These are phyloP conservation scores for Westerdykella aurantiaca DNA, from an alignment of 2,329 filamentous ascomycete genomes.

Conservation along the genomic window DNA sequence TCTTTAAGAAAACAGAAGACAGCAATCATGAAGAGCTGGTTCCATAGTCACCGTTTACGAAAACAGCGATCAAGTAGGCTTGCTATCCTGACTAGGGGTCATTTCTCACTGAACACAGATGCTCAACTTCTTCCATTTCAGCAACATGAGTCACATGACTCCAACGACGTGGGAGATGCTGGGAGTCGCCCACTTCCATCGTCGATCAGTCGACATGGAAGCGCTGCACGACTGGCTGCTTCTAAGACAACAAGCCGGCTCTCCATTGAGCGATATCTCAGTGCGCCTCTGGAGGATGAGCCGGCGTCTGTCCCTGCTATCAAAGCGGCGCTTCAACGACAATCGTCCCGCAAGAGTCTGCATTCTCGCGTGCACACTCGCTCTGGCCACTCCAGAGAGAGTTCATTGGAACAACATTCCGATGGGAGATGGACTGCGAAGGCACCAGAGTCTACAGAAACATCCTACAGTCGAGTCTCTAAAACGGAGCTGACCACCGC, in stretches of 20 bases:
- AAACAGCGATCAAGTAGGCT: slow-evolving; percentile 17
- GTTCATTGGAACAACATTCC: slow-evolving; percentile 18
- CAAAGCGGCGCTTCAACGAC: slow-evolving; percentile 16
- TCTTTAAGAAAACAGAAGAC: neutral
- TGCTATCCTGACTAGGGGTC: slow-evolving; percentile 1
- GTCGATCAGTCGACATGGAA: slow-evolving; percentile 2
- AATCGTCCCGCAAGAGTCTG: slow-evolving; percentile 5
- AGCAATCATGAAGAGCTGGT: slow-evolving; percentile 18
- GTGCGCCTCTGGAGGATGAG: slow-evolving; percentile 21
- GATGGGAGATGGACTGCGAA: slow-evolving; percentile 19
- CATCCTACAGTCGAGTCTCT: slow-evolving; percentile 14
- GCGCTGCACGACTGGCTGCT: slow-evolving; percentile 7
- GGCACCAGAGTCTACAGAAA: slow-evolving; percentile 16
- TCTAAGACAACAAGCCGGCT: slow-evolving; percentile 16
- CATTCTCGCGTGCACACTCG: neutral
- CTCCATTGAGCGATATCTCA: slow-evolving; percentile 23
- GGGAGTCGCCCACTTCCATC: neutral
- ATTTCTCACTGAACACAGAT: slow-evolving; percentile 2
- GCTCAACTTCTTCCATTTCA: slow-evolving; percentile 6
- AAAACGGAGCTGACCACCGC: slow-evolving; percentile 3
- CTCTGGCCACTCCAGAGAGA: slow-evolving; percentile 9
- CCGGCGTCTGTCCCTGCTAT: slow-evolving; percentile 22
- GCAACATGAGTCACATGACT: slow-evolving; percentile 6
- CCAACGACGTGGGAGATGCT: slow-evolving; percentile 3
- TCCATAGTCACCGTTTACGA: slow-evolving; percentile 14